Evolutionary conservation across 148 eudicot species (phyloP).

Genomic region (Silene conica): DNA sequence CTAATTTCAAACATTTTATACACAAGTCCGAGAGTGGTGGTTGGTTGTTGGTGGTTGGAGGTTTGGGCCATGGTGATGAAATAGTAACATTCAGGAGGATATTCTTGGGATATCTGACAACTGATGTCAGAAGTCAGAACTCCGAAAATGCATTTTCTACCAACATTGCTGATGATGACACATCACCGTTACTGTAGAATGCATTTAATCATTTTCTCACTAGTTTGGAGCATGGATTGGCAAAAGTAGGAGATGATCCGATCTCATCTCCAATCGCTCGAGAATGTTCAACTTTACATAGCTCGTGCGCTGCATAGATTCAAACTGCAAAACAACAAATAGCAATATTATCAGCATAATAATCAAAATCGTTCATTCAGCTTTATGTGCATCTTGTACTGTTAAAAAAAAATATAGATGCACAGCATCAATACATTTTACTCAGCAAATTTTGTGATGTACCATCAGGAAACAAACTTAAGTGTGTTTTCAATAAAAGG

Average conservation of each 20-base stretch:
- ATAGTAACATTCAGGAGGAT: not conserved
- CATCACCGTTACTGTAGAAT: not conserved
- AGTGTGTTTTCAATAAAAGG: too few relatives aligned
- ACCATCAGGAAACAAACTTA: too few relatives aligned
- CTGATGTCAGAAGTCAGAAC: not conserved
- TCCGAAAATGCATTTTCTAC: not conserved
- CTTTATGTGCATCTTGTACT: too few relatives aligned
- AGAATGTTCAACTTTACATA: not conserved
- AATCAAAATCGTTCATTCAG: not conserved
- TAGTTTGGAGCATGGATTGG: not conserved
- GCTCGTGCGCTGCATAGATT: not conserved
- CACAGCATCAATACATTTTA: too few relatives aligned
- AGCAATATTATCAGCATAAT: not conserved
- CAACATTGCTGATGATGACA: conserved; percentile 1
- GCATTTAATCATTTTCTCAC: not conserved
- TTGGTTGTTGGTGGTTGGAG: not conserved
- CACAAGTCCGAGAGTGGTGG: not conserved
- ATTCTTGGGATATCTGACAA: not conserved
- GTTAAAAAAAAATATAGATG: too few relatives aligned
- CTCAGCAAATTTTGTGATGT: too few relatives aligned
- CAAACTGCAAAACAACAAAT: not conserved
- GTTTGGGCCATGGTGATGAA: not conserved
- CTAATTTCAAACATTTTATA: too few relatives aligned
- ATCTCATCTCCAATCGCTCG: not conserved
- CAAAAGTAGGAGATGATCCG: not conserved